Evolutionary conservation across 306 rosid species (phyloP).

Genomic region (Casuarina cunninghamiana): DNA sequence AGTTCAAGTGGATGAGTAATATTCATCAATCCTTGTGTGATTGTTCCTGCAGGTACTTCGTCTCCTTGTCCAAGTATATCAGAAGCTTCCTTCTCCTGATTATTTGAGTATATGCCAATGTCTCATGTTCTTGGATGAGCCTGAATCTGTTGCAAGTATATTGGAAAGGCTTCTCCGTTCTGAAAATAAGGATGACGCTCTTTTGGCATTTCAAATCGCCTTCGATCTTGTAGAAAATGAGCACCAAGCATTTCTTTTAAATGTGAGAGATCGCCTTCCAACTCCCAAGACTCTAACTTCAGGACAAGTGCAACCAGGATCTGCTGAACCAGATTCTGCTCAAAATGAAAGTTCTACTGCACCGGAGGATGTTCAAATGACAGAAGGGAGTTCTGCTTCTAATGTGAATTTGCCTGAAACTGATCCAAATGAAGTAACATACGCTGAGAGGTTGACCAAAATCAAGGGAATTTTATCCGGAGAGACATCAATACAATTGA

Average conservation of each 20-base stretch:
- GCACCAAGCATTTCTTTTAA: constrained; percentile 91
- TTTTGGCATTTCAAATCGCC: constrained; percentile 90
- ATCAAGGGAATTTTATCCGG: constrained; percentile 92
- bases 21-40: constrained; percentile 16
- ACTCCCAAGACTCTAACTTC: constrained; percentile 56
- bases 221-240: constrained; percentile 96
- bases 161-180: constrained; percentile 86
- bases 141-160: constrained; percentile 86
- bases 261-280: constrained; percentile 77
- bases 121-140: constrained; percentile 95
- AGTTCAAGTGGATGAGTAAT: constrained; percentile 3
- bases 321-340: constrained; percentile 52
- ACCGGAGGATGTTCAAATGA: constrained; percentile 79
- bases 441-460: constrained; percentile 80
- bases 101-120: constrained; percentile 95
- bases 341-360: constrained; percentile 53
- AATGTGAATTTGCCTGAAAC: constrained; percentile 40
- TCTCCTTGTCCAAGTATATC: constrained; percentile 89
- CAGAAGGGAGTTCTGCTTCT: constrained; percentile 56
- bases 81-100: constrained; percentile 93
- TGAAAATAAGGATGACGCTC: constrained; percentile 90
- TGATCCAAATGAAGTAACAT: constrained; percentile 74
- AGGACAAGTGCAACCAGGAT: constrained; percentile 50
- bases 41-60: constrained; percentile 67
- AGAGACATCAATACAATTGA: constrained; percentile 89